Evolutionary conservation across 768 basidiomycete genomes (phyloP), one percentile per base, ranked within the genome.

Genomic region (Lactifluus volemus): DNA sequence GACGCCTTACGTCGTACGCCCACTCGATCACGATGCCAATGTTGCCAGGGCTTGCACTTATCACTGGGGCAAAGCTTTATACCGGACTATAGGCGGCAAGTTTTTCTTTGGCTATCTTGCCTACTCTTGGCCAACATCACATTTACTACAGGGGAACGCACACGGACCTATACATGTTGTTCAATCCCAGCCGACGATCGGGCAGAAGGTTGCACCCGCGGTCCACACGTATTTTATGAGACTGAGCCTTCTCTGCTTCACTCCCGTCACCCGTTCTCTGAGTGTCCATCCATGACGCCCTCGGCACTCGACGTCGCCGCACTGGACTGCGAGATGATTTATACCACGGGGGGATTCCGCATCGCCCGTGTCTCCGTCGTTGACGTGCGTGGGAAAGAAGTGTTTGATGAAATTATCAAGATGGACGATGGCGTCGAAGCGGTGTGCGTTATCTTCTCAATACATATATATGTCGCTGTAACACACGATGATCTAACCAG

Each of bases 251-350:
- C 77, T 45, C 78, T 79, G 14, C 78, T 96, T 6, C 93, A 96
- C 71, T 70, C 79, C 5, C 84, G 92, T 17, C 84, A 91, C 58
- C 72, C 86, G 0, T 97, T 94, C 73, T 83, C 92, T 39, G 49
- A 72, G 68, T 74, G 78, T 21, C 69, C 74, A 8, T 63, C 70
- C 4, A 47, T 55, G 42, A 52, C 69, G 68, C 11, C 75, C 54
- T 71, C 75, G 2, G 76, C 80, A 1, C 74, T 92, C 49, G 89
- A 94, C 59, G 81, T 98, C 4, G 89, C 86, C 5, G 92, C 92
- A 0, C 76, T 98, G 53, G 97, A 99, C 71, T 98, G 97, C 69
- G 97, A 99, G 73, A 93, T 98, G 90, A 79, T 98, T 9, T 93
- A 95, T 74, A 89, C 92, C 0, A 98, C 95, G 0, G 90, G 89